Conservation (phyloP, 2,329 filamentous ascomycete species). For the Diaporthe sp. region DNA sequence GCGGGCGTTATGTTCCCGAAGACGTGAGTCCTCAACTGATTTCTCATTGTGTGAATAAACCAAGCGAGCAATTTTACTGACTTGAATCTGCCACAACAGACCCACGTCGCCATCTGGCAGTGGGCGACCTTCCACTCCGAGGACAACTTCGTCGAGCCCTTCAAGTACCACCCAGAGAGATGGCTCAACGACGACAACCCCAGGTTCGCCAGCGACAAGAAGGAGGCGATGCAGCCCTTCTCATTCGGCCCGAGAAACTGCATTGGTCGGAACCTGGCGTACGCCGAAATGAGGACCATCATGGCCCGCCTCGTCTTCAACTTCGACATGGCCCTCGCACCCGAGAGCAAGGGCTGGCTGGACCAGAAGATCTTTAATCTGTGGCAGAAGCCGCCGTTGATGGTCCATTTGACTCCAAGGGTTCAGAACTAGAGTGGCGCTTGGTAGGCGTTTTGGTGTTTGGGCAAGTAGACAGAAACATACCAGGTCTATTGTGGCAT, state of each 20-base stretch:
- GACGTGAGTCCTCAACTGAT: background rate
- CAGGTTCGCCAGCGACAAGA: conserved; percentile 28
- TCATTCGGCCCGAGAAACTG: conserved; percentile 45
- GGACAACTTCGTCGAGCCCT: conserved; percentile 45
- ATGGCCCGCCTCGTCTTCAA: conserved; percentile 46
- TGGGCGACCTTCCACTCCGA: conserved; percentile 43
- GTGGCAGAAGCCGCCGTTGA: conserved; percentile 44
- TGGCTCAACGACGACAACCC: conserved; percentile 40
- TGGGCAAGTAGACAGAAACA: background rate
- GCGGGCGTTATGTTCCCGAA: conserved; percentile 30
- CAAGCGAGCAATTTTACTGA: background rate
- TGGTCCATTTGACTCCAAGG: conserved; percentile 38
- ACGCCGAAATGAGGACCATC: conserved; percentile 49
- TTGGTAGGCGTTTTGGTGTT: background rate
- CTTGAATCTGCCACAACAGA: conserved; percentile 36
- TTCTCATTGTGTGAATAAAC: background rate
- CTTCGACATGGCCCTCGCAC: conserved; percentile 45
- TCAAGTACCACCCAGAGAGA: conserved; percentile 48
- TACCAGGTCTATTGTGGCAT: too few relatives aligned
- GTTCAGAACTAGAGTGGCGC: background rate
- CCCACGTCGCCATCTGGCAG: conserved; percentile 44
- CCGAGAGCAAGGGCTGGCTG: conserved; percentile 42
- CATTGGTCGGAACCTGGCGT: conserved; percentile 47
- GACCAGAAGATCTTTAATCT: conserved; percentile 41
- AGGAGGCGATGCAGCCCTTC: conserved; percentile 42